These are phyloP conservation scores for Paulownia fortunei DNA, from an alignment of 257 asterid genomes.

Conservation along the genomic window DNA sequence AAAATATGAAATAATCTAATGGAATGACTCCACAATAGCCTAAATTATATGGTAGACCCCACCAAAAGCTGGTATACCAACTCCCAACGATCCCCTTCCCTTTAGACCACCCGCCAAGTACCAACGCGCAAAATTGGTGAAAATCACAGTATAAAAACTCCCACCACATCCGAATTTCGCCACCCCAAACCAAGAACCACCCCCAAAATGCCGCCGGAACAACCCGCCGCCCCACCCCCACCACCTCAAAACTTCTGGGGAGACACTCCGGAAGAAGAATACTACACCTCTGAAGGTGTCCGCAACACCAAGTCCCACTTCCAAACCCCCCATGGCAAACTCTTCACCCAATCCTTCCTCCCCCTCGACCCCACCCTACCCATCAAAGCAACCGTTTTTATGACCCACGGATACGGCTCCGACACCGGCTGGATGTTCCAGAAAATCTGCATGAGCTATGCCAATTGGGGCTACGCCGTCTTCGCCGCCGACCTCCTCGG, in stretches of 20 bases:
- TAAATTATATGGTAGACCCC: too few species aligned
- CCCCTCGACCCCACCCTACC: constrained; percentile 73
- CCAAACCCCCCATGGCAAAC: constrained; percentile 76
- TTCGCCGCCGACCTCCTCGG: constrained; percentile 91
- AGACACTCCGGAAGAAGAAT: constrained; percentile 79
- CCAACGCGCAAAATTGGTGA: constrained; percentile 39
- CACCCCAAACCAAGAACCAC: background rate
- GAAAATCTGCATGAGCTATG: constrained; percentile 77
- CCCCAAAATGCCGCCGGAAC: constrained; percentile 47
- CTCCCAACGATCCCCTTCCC: constrained; percentile 31
- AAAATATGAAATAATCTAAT: too few species aligned
- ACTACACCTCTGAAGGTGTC: constrained; percentile 78
- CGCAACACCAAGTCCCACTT: constrained; percentile 72
- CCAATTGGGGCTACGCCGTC: constrained; percentile 96
- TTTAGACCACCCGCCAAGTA: background rate
- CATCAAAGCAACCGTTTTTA: constrained; percentile 72
- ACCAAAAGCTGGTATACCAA: constrained; percentile 40
- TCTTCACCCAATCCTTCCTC: constrained; percentile 89
- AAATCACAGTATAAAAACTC: constrained; percentile 1
- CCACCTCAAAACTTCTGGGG: constrained; percentile 89
- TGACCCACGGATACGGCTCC: constrained; percentile 98
- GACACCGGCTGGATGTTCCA: constrained; percentile 96
- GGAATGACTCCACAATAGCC: too few species aligned
- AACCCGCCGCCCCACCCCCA: constrained; percentile 37
- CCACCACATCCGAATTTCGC: constrained; percentile 6